Base-by-base conservation (phyloP, 495 filamentous ascomycete genomes). In the Podospora tetraspora region DNA sequence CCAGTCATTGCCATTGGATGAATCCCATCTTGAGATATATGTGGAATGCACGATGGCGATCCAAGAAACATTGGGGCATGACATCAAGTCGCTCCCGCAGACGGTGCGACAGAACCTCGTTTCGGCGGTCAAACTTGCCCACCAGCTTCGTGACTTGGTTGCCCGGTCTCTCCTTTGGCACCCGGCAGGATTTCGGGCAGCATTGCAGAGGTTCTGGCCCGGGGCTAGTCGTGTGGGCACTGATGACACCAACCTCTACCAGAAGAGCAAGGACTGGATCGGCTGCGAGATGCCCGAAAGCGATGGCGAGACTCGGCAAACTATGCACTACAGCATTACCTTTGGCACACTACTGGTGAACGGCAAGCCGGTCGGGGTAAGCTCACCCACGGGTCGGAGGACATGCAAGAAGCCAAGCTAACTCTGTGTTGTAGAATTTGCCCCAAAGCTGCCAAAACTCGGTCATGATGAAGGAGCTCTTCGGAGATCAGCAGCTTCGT, bases 291-390 rank as follows among this genome's bases (percentile, higher is more conserved):
- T 73, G 29, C 22, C 57, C 22, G 60, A 68, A 27, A 66, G 56
- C 5, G 37, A 57, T 0, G 19, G 11, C n/a, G 59, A 71, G 6
- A 27, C 29, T 19, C 32, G 59, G 30, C 77, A 79, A 64, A 61
- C 70, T 2, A 62, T 85, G 0, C 79, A 84, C 63, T 84, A 79
- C 66, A 74, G 87, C 66, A 69, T 83, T 4, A 60, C 85, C 10
- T 74, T 84, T 62, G 86, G 86, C 0, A 76, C 77, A 30, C 67
- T 88, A 1, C 69, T 87, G 0, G 76, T 88, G 2, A 77, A 86
- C 60, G 81, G 82, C 0, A 77, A 81, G 57, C 80, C 81, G 0
- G 64, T 84, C 29, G 82, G 82, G 13, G 59, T 68, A 62, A 32
- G 37, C 27, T 66, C 56, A 11, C n/a, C n/a, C 13, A 11, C 19